Evolutionary conservation across 2,329 filamentous ascomycete species (phyloP).

Genomic region (Aquanectria penicillioides): DNA sequence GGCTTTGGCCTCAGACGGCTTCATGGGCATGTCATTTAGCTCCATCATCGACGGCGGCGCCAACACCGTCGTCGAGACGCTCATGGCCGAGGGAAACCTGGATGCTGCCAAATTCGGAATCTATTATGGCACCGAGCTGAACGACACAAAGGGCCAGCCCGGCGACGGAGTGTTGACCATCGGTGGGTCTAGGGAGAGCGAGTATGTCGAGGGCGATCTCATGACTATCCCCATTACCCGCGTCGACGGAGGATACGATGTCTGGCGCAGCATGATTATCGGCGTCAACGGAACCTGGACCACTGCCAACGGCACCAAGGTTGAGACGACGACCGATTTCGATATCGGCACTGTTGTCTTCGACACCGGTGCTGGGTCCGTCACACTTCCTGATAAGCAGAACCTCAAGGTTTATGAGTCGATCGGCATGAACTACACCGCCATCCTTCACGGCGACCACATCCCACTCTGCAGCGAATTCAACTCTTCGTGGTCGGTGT

Average conservation of each 20-base stretch:
- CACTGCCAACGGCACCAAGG: conserved; percentile 31
- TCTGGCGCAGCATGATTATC: conserved; percentile 44
- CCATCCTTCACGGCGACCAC: conserved; percentile 40
- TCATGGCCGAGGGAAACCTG: conserved; percentile 41
- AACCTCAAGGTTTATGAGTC: conserved; percentile 45
- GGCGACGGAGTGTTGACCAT: conserved; percentile 44
- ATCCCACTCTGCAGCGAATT: conserved; percentile 50
- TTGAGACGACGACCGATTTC: conserved; percentile 13
- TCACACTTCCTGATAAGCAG: conserved; percentile 39
- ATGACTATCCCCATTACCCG: conserved; percentile 32
- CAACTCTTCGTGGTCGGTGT: conserved; percentile 47
- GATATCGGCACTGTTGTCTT: conserved; percentile 41
- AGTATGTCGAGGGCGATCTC: conserved; percentile 41
- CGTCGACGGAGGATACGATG: conserved; percentile 36
- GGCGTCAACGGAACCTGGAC: conserved; percentile 11
- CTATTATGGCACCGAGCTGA: conserved; percentile 40
- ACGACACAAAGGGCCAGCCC: conserved; percentile 20
- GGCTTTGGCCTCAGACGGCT: conserved; percentile 46
- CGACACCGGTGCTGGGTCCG: conserved; percentile 46
- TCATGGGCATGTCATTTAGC: conserved; percentile 48
- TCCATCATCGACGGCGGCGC: conserved; percentile 45
- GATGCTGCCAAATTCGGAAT: conserved; percentile 46
- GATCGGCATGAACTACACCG: conserved; percentile 49
- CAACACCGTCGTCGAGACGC: conserved; percentile 46
- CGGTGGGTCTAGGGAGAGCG: conserved; percentile 44